Evolutionary conservation across 768 basidiomycete genomes (phyloP), one percentile per base, ranked within the genome.

Genomic region (Pleurotus djamor): DNA sequence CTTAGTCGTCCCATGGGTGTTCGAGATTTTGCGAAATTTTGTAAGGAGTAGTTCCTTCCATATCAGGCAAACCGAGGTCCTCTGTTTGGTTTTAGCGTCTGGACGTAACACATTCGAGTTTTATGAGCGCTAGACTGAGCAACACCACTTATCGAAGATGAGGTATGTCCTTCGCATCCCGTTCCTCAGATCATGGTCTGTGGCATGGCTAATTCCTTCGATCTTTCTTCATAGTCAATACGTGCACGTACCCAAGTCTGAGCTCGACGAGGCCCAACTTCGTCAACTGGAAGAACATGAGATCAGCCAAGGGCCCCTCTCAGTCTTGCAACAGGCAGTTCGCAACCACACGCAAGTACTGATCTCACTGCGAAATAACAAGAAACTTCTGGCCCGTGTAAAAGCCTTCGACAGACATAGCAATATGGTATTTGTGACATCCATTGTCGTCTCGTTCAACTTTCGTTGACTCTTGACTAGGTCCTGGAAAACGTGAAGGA

Each of bases 381-480:
- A 96, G 80, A 99, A 99, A 74, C 78, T 99, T 37, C 82, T 95
- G 49, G 92, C 93, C 36, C 86, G 96, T 52, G 96, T 98, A 58
- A 99, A 99, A 75, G 97, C 97, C 0, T 99, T 99, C 71, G 97
- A 99, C 74, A 83, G 97, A 70, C 97, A 99, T 75, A 92, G 93
- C 67, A 99, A 99, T 71, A 98, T 99, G 96, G 96, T 93, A 64
- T 44, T 21, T 52, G 5, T 21, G 48, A 43, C 51, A 55, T 43
- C 13, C 49, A 36, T 16, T 17, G 13, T n/a, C 60, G 33, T 41
- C 50, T 48, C 8, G 58, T 63, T 59, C 63, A 49, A 28, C 21
- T 58, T 64, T 38, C 60, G 51, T 45, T 60, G 9, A 10, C 32
- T 57, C 34, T 48, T 34, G 9, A 44, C 0, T 61, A 96, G 94